Conservation (phyloP, 257 asterid species). For the Solanum ossicruentum region DNA sequence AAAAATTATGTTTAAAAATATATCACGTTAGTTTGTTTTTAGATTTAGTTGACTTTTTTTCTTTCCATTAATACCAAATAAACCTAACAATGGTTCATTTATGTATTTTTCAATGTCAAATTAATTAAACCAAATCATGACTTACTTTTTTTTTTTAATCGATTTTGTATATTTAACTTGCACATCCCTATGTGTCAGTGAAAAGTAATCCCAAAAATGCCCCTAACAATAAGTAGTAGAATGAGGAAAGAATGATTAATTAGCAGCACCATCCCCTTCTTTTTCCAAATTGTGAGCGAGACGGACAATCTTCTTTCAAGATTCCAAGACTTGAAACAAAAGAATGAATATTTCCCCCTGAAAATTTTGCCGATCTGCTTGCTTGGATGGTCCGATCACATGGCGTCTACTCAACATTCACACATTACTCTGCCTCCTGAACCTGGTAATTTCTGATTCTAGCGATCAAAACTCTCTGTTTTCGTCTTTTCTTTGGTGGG, state of each 20-base stretch:
- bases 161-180: no score
- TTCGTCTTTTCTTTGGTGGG: not conserved
- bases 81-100: no score
- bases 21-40: no score
- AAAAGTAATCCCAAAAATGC: no score
- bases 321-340: not conserved
- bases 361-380: slow-evolving; percentile 3
- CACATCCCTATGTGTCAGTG: no score
- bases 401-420: slow-evolving; percentile 61
- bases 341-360: not conserved
- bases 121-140: no score
- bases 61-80: no score
- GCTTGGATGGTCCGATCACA: slow-evolving; percentile 12
- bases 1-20: no score
- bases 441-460: slow-evolving; percentile 30
- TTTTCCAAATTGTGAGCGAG: not conserved
- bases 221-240: not conserved
- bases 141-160: no score
- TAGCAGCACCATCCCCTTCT: not conserved
- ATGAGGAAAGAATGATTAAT: not conserved
- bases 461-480: not conserved
- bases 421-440: slow-evolving; percentile 52
- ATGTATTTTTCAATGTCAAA: no score
- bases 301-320: not conserved
- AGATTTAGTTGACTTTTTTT: no score